Evolutionary conservation across 2,329 filamentous ascomycete species (phyloP), one percentile per base, ranked within the genome.

Genomic region (Neopestalotiopsis rosae): DNA sequence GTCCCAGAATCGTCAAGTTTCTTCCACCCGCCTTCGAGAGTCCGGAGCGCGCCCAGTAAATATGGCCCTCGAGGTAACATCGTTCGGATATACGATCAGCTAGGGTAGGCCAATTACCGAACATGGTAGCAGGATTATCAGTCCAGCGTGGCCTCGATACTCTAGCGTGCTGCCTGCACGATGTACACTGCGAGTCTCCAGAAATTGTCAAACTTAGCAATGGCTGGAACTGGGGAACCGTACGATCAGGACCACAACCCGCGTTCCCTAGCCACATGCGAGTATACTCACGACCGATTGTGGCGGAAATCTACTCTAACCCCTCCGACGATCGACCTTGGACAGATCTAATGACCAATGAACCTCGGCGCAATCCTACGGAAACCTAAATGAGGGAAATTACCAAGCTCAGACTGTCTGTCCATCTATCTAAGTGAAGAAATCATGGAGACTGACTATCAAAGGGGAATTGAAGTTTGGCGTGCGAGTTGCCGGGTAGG

Each of bases 51-150:
- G 45, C 45, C 45, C 45, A 52, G 45, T 52, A 52, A 52, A 52
- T 52, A 52, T 52, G 45, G 45, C 45, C 45, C 45, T 52, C 52
- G 57, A 61, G 57, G 57, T 61, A 24, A 61, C 57, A 61, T 61
- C 57, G 28, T 30, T 61, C 32, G 28, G 32, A 61, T 24, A 30
- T 61, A 61, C 28, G 17, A 52, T 52, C 45, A 52, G 7, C 45
- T 20, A 52, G 45, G 45, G 45, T 52, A 17, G 45, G 57, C 57
- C 57, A 61, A 61, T 61, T 34, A 61, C 57, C 57, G 57, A 61
- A 34, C 57, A 61, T 34, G 57, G 32, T 34, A 61, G 57, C 20
- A 52, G 45, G 7, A 61, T 57, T 28, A 28, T 57, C 17, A 28
- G 13, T n/a, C 17, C 52, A 28, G 24, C 24, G 24, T 57, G 52